Percentiles rank a stretch among this genome's conserved stretches.
Conservation (phyloP, 345 rosid genomes). For the Aquilaria yunnanensis region DNA sequence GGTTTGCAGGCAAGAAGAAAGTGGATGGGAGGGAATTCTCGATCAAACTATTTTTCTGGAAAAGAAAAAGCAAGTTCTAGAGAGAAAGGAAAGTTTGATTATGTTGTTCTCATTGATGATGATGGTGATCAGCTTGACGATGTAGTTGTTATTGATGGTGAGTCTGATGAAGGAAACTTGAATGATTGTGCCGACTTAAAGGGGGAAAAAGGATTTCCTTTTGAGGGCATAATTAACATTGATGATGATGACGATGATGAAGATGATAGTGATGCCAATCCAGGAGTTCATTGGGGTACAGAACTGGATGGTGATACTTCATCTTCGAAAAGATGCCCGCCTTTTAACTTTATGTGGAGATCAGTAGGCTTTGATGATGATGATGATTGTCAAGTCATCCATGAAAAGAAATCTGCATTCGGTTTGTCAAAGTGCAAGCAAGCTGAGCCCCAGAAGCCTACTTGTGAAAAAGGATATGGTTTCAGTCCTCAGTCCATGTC, state of each 20-base stretch:
- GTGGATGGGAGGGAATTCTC: conserved; percentile 33
- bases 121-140: conserved; percentile 42
- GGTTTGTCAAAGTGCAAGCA: conserved; percentile 39
- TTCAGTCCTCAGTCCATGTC: conserved; percentile 34
- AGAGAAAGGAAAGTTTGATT: conserved; percentile 28
- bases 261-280: conserved; percentile 12
- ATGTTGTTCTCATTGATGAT: conserved; percentile 61
- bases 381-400: conserved; percentile 38
- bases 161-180: conserved; percentile 33
- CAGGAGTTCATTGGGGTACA: conserved; percentile 18
- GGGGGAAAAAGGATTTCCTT: conserved; percentile 25
- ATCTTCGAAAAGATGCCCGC: conserved; percentile 28
- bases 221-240: conserved; percentile 44
- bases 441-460: conserved; percentile 16
- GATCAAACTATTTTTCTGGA: conserved; percentile 30
- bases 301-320: conserved; percentile 31
- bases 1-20: conserved; percentile 33
- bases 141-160: conserved; percentile 53
- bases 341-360: conserved; percentile 15
- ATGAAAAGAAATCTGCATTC: conserved; percentile 31
- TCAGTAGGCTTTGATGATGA: conserved; percentile 20
- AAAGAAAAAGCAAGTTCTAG: conserved; percentile 31
- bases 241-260: conserved; percentile 47
- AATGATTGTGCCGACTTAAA: conserved; percentile 26
- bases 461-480: conserved; percentile 36